Evolutionary conservation across 2,329 filamentous ascomycete species (phyloP).

Genomic region (Xylaria sp.): DNA sequence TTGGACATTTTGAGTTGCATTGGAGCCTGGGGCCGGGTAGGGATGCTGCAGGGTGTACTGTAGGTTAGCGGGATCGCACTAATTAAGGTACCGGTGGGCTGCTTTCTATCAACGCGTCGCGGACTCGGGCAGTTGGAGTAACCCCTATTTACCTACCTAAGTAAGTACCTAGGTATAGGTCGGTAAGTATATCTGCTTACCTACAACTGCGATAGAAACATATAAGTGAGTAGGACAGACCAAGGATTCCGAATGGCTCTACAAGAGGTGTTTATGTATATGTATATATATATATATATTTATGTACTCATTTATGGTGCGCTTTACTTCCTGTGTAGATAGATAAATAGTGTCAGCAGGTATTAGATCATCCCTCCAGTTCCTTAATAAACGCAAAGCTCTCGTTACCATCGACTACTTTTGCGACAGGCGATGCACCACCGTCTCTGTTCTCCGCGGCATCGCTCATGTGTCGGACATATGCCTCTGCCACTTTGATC

Average conservation of each 20-base stretch:
- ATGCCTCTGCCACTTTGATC: conserved; percentile 68
- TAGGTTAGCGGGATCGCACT: conserved; percentile 3
- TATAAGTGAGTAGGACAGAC: no score
- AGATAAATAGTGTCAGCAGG: background rate
- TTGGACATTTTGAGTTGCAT: conserved; percentile 10
- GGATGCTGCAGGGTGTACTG: conserved; percentile 12
- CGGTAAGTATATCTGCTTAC: no score
- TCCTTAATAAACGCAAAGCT: conserved; percentile 63
- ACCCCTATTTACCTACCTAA: no score
- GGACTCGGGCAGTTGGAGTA: conserved; percentile 2
- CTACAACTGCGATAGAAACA: no score
- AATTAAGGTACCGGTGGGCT: background rate
- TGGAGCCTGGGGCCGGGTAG: conserved; percentile 6
- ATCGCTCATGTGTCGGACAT: conserved; percentile 58
- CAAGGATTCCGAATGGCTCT: background rate
- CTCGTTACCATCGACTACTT: conserved; percentile 68
- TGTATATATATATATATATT: no score
- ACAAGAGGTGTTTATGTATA: background rate
- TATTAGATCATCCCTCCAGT: conserved; percentile 48
- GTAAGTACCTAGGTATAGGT: background rate
- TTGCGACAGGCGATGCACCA: conserved; percentile 64
- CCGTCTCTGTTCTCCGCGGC: conserved; percentile 49
- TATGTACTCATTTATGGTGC: no score
- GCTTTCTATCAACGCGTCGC: conserved; percentile 7
- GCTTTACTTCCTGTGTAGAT: background rate